Evolutionary conservation across 2,329 filamentous ascomycete species (phyloP).

Genomic region (Trichoderma aggressivum): DNA sequence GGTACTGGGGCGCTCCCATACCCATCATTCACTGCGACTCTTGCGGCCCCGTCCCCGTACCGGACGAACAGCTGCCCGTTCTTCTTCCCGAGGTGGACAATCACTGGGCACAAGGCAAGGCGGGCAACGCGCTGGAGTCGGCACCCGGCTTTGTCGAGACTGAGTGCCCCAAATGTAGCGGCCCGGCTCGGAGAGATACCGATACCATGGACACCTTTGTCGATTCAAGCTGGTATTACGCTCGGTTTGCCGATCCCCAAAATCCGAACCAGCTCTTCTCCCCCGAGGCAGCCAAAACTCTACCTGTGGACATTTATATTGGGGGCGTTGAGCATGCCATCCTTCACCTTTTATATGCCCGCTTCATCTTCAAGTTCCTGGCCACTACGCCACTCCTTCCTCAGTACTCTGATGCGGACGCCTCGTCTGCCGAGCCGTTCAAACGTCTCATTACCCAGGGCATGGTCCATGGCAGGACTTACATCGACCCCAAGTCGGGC

Average conservation of each 20-base stretch:
- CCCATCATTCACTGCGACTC: conserved; percentile 77
- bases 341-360: conserved; percentile 80
- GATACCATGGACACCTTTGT: conserved; percentile 98
- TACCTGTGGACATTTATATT: conserved; percentile 85
- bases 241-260: conserved; percentile 71
- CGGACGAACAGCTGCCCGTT: conserved; percentile 72
- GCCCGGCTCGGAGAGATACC: conserved; percentile 73
- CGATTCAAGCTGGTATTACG: conserved; percentile 91
- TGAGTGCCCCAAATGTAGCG: conserved; percentile 68
- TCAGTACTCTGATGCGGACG: conserved; percentile 32
- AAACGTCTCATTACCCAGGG: conserved; percentile 80
- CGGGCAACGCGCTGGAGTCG: conserved; percentile 73
- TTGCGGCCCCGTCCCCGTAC: conserved; percentile 78
- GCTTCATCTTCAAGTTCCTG: conserved; percentile 87
- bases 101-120: conserved; percentile 65
- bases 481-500: conserved; percentile 68
- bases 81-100: conserved; percentile 65
- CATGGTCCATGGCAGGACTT: conserved; percentile 90
- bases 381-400: conserved; percentile 52
- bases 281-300: conserved; percentile 51
- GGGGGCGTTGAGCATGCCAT: conserved; percentile 91
- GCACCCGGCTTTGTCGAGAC: conserved; percentile 72
- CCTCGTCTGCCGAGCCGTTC: conserved; percentile 66
- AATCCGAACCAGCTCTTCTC: conserved; percentile 62
- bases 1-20: conserved; percentile 89